These are phyloP conservation scores for Aspergillus fumigatiaffinis DNA, from an alignment of 2,329 filamentous ascomycete species.

Conservation along the genomic window DNA sequence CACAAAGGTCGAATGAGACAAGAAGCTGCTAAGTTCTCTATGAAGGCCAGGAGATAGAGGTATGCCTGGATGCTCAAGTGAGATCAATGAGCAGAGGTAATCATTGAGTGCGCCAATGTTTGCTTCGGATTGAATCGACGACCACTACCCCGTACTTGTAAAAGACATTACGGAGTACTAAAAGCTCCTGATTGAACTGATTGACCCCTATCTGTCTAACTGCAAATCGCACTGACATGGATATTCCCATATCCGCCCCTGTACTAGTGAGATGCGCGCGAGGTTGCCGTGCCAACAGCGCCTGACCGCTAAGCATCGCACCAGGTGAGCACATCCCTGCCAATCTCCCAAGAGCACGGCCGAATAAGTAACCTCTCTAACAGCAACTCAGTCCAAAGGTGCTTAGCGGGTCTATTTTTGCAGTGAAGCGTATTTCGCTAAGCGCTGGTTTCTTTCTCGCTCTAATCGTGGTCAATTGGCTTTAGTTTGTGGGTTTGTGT, in stretches of 20 bases:
- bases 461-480: background rate
- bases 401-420: background rate
- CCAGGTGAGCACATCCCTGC: slow-evolving; percentile 13
- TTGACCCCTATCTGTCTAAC: too few species aligned
- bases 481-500: background rate
- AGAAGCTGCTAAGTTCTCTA: background rate
- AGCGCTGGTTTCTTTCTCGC: background rate
- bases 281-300: slow-evolving; percentile 25
- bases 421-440: background rate
- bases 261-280: background rate
- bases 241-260: too few species aligned
- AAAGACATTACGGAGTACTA: background rate
- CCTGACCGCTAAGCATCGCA: slow-evolving; percentile 12
- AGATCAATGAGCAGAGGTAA: background rate
- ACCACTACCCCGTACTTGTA: background rate
- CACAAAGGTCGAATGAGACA: background rate
- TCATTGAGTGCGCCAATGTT: background rate
- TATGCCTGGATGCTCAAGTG: too few species aligned
- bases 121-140: background rate
- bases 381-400: background rate
- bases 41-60: background rate
- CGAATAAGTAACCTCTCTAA: background rate
- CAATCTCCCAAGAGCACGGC: background rate
- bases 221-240: too few species aligned
- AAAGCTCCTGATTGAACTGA: background rate